Evolutionary conservation across 1,284 basidiomycete species (phyloP).

Genomic region (Ceratobasidium sp.): DNA sequence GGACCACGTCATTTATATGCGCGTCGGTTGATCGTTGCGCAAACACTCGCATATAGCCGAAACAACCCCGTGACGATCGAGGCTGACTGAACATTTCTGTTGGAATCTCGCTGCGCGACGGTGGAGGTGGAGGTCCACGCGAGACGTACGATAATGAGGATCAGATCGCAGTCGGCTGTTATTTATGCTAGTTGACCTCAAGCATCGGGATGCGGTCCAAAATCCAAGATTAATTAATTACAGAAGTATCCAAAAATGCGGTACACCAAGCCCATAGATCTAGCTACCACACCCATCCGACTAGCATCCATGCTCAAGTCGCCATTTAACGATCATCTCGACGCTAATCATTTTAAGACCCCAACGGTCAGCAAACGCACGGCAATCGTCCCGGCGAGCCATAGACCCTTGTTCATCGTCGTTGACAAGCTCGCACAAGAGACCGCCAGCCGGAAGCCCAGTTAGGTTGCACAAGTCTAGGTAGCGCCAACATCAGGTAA

Average conservation of each 20-base stretch:
- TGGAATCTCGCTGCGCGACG: background rate
- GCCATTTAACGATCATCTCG: constrained; percentile 68
- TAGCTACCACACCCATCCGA: background rate
- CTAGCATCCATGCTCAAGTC: constrained; percentile 38
- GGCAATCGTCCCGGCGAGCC: constrained; percentile 94
- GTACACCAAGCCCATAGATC: background rate
- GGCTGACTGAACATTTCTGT: constrained; percentile 8
- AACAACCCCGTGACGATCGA: background rate
- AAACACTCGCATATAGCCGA: background rate
- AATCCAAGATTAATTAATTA: constrained; percentile 2
- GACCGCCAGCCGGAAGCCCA: constrained; percentile 80
- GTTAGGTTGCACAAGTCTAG: constrained; percentile 87
- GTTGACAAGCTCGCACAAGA: constrained; percentile 96
- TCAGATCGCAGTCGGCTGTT: constrained; percentile 14
- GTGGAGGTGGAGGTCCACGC: constrained; percentile 24
- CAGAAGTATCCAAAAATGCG: constrained; percentile 22
- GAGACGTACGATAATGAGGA: background rate
- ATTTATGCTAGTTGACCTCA: background rate
- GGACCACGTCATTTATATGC: constrained; percentile 21
- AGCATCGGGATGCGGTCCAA: background rate
- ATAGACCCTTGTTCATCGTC: constrained; percentile 93
- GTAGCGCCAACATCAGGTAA: constrained; percentile 7
- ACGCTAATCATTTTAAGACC: constrained; percentile 95
- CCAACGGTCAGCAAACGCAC: constrained; percentile 92
- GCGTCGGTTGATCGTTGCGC: background rate